Base-by-base conservation (phyloP, 352 stramenopile genomes). In the Phytopythium oedochilum region DNA sequence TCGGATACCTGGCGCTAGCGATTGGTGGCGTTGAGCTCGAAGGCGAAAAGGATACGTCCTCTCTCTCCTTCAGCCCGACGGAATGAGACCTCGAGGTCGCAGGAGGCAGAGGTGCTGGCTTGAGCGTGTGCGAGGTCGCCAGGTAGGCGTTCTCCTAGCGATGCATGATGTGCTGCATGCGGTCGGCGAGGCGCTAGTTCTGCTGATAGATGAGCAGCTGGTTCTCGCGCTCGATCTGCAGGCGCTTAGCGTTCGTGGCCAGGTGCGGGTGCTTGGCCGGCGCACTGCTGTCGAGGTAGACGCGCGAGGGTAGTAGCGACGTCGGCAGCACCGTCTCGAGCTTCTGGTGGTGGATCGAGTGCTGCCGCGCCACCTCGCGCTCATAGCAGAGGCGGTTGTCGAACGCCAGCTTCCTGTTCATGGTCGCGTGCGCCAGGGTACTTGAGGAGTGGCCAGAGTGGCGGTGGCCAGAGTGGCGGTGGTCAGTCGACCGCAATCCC, bases 321-420 rank as follows among this genome's bases (percentile, higher is more conserved):
- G 79, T 90, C 7, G 78, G 70, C 28, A 86, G 47, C 22, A 90
- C 59, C 26, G 70, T 71, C 57, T 87, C 67, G 8, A 92, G 65
- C 51, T 88, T 89, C 31, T 73, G 64, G 17, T 87, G 73, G 64
- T 90, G 82, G 18, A 89, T 57, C 6, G 69, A 68, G 40, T 89
- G 79, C 45, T 83, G 73, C 28, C 71, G 73, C 17, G 64, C 61
- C 31, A 92, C 78, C 54, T 89, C 73, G 49, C 82, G 82, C 65
- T 92, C 79, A 47, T 90, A 92, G 71, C 82, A 92, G 29, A 92
- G 66, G 12, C 75, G 82, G 51, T 92, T 92, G 61, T 90, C 75
- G 59, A 90, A 92, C 59, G 73, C 70, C 53, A 92, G 70, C 57
- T 66, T 83, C 58, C 68, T 78, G 70, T 92, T 92, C 79, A 92